Percentiles rank a stretch among this genome's conserved stretches.
phyloP scores from a whole-genome alignment of 2,329 filamentous ascomycete genomes.

The Leptographium radiaticola region DNA sequence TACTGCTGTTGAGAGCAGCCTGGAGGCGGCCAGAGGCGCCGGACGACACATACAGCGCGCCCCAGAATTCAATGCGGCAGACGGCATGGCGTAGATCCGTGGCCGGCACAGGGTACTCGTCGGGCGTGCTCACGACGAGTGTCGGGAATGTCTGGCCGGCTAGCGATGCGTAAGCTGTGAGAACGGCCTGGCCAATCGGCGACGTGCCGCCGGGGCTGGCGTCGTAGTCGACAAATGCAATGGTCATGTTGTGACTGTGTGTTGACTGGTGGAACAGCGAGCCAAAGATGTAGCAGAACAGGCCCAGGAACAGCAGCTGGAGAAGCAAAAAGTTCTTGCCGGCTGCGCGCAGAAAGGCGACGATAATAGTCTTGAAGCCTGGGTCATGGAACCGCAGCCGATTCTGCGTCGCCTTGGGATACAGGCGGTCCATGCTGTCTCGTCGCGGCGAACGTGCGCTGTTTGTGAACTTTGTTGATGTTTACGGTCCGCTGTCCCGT shows the following conservation, averaged over 20 bases:
- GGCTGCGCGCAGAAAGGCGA: constrained; percentile 1
- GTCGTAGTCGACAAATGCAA: constrained; percentile 17
- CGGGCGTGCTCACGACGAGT: constrained; percentile 15
- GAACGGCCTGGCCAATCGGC: constrained; percentile 13
- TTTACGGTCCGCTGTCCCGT: no score
- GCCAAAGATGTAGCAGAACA: constrained; percentile 24
- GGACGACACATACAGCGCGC: constrained; percentile 19
- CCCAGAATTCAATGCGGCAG: constrained; percentile 25
- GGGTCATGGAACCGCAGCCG: background rate
- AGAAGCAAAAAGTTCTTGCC: constrained; percentile 13
- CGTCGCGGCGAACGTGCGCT: background rate
- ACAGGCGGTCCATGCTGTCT: background rate
- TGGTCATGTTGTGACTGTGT: constrained; percentile 14
- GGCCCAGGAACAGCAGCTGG: constrained; percentile 21
- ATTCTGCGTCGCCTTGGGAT: constrained; percentile 8
- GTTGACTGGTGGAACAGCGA: constrained; percentile 20
- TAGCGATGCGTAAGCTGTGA: constrained; percentile 19
- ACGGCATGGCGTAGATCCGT: constrained; percentile 18
- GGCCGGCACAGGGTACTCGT: constrained; percentile 14
- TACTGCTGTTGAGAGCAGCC: constrained; percentile 15
- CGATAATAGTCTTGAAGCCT: background rate
- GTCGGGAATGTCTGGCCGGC: constrained; percentile 20
- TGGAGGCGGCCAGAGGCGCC: constrained; percentile 20
- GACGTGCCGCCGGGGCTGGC: constrained; percentile 17
- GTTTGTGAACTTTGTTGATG: no score